phyloP scores from a whole-genome alignment of 2,329 filamentous ascomycete genomes.

The Basipetospora chlamydospora region DNA sequence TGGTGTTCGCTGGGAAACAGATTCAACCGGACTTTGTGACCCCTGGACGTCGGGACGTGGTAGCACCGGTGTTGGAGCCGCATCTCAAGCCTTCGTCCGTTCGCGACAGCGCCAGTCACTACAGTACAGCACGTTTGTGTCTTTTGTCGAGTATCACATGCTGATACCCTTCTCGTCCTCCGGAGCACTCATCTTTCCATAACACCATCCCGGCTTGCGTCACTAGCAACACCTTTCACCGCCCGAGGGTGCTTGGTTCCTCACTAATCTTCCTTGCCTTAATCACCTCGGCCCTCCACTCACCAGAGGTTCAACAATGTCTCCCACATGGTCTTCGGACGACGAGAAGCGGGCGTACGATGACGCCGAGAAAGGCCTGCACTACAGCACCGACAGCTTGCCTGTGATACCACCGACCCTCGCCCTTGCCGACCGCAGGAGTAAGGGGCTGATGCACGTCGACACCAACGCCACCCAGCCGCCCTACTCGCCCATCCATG shows the following conservation, averaged over 20 bases:
- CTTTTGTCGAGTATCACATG: background rate
- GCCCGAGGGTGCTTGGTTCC: no score
- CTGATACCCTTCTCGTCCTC: no score
- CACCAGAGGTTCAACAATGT: background rate
- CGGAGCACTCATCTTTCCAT: no score
- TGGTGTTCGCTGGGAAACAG: no score
- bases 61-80: background rate
- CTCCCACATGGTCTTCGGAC: background rate
- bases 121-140: background rate
- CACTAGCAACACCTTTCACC: background rate
- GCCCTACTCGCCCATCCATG: constrained; percentile 17
- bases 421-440: constrained; percentile 11
- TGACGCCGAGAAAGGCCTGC: constrained; percentile 21
- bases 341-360: constrained; percentile 10
- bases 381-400: constrained; percentile 13
- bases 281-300: background rate
- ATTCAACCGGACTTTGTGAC: background rate
- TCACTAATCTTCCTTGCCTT: background rate
- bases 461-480: constrained; percentile 11
- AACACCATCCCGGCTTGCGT: background rate
- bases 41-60: constrained; percentile 1
- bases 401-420: constrained; percentile 12
- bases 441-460: constrained; percentile 8
- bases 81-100: no score
- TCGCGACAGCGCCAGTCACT: no score